phyloP scores from a whole-genome alignment of 1,139 yeast genomes.

The Pichia inconspicua region DNA sequence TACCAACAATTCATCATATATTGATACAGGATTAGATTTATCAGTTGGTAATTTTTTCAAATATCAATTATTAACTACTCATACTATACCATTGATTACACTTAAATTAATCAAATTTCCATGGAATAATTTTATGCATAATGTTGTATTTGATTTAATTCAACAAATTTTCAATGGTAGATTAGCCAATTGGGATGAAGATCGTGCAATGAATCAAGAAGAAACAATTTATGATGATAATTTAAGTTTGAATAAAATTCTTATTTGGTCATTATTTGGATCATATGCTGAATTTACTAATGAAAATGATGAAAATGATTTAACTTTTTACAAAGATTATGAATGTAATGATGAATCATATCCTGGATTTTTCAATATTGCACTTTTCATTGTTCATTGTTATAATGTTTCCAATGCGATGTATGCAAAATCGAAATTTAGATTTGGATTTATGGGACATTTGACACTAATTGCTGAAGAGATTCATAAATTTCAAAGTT shows the following conservation, averaged over 20 bases:
- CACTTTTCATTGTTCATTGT: constrained; percentile 32
- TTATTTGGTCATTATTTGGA: constrained; percentile 29
- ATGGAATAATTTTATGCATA: constrained; percentile 96
- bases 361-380: constrained; percentile 28
- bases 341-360: constrained; percentile 14
- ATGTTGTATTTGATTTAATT: constrained; percentile 94
- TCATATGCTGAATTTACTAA: constrained; percentile 19
- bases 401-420: constrained; percentile 65
- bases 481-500: constrained; percentile 72
- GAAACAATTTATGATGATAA: constrained; percentile 28
- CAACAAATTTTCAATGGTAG: constrained; percentile 89
- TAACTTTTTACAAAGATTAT: constrained; percentile 9
- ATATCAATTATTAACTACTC: constrained; percentile 25
- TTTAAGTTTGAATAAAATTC: constrained; percentile 25
- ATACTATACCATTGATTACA: constrained; percentile 24
- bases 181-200: constrained; percentile 29
- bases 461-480: constrained; percentile 92
- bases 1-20: constrained; percentile 7
- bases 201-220: constrained; percentile 26
- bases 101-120: constrained; percentile 48
- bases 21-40: constrained; percentile 21
- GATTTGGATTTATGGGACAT: constrained; percentile 97
- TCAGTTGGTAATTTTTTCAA: constrained; percentile 50
- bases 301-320: constrained; percentile 1
- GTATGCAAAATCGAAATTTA: constrained; percentile 41